phyloP scores from a whole-genome alignment of 2,329 filamentous ascomycete genomes.

The Fusarium tricinctum region DNA sequence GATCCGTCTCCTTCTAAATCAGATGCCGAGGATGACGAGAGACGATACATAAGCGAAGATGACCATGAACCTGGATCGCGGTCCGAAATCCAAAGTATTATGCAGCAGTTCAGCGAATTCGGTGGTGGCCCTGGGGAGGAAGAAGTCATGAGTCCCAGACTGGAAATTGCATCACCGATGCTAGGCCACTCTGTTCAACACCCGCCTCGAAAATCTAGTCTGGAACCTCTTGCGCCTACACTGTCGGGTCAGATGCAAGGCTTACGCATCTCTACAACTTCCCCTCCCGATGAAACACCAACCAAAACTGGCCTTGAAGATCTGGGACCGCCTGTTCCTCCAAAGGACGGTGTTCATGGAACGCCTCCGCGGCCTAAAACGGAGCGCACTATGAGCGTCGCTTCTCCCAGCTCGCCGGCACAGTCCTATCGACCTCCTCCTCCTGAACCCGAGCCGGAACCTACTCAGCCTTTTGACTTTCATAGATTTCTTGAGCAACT shows the following conservation, averaged over 20 bases:
- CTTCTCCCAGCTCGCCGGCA: conserved; percentile 62
- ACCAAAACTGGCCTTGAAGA: conserved; percentile 61
- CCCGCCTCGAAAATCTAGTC: conserved; percentile 86
- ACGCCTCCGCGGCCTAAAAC: conserved; percentile 57
- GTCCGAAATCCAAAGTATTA: conserved; percentile 95
- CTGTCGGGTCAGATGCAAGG: conserved; percentile 64
- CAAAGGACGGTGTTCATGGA: conserved; percentile 68
- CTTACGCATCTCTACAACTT: conserved; percentile 57
- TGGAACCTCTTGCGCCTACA: conserved; percentile 76
- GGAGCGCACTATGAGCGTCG: conserved; percentile 53
- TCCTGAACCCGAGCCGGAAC: conserved; percentile 82
- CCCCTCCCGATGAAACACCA: conserved; percentile 56
- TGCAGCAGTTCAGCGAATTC: conserved; percentile 91
- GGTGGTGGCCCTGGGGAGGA: conserved; percentile 79
- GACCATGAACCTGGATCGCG: conserved; percentile 77
- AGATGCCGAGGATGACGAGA: conserved; percentile 69
- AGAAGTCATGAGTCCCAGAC: conserved; percentile 91
- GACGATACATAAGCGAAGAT: conserved; percentile 70
- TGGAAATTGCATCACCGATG: conserved; percentile 86
- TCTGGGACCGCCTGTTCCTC: conserved; percentile 69
- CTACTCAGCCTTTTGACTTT: conserved; percentile 93
- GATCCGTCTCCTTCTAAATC: conserved; percentile 68
- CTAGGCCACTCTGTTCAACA: conserved; percentile 76
- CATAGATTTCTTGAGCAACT: conserved; percentile 97
- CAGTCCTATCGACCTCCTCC: conserved; percentile 75